Evolutionary conservation across 169 alveolate species (phyloP), one percentile per base, ranked within the genome.

Genomic region (Hepatocystis sp.): DNA sequence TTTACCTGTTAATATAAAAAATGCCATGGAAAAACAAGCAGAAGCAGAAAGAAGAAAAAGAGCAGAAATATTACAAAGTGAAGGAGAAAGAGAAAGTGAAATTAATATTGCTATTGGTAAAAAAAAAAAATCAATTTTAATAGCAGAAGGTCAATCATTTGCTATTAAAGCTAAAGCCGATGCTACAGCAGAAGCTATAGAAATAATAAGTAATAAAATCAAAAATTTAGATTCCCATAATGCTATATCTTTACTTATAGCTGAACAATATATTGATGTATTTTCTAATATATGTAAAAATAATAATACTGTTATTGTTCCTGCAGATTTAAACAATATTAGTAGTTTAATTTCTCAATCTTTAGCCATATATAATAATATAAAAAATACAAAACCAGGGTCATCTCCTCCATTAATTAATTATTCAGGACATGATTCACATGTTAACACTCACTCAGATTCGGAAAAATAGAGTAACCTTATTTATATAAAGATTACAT

Each of bases 11-110:
- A 95, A 93, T 58, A 96, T 97, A 30, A 94, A 93, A 64, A 94
- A 95, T 65, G 98, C 98, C 27, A 97, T 97, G 99, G 98, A 97
- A 68, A 88, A 93, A 15, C 97, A 94, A 94, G 99, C 98, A 28
- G 99, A 97, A 84, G 98, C 99, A 21, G 99, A 97, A 90, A 90
- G 99, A 40, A 88, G 92, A 53, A 97, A 96, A 85, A 81, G 99
- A 52, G 98, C 99, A 0, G 96, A 94, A 19, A 96, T 97, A 21
- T 88, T 97, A 47, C 93, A 93, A 56, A 95, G 98, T 84, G 99
- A 97, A 85, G 99, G 98, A 44, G 97, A 95, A 84, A 90, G 94
- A 71, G 95, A 93, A 47, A 92, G 98, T 61, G 95, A 94, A 60
- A 96, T 97, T 46, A 97, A 97, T 88, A 68, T 95, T 46, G 98